Conservation (phyloP, 2,329 filamentous ascomycete species). For the Paraphaeosphaeria minitans region DNA sequence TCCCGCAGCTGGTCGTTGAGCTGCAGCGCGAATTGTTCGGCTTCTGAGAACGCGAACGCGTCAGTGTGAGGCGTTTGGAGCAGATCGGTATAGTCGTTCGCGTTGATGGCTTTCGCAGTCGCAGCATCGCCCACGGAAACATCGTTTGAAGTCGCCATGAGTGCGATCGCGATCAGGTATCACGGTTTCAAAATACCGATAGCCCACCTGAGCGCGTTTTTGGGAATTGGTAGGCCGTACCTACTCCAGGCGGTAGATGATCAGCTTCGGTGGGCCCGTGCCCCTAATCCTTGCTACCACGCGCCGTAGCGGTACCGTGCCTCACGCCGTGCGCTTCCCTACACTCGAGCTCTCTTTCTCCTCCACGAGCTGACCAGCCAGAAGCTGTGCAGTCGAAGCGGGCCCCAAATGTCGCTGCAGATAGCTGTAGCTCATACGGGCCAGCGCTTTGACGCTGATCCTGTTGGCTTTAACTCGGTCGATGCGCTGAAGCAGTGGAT, state of each 20-base stretch:
- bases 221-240: no score
- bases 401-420: conserved; percentile 76
- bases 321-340: conserved; percentile 27
- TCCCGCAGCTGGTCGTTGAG: conserved; percentile 75
- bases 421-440: conserved; percentile 93
- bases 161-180: conserved; percentile 7
- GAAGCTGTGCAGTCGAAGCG: conserved; percentile 29
- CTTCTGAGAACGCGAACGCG: conserved; percentile 64
- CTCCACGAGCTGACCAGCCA: conserved; percentile 24
- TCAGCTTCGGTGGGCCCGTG: conserved; percentile 31
- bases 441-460: conserved; percentile 80
- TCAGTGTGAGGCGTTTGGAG: conserved; percentile 52
- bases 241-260: conserved; percentile 11
- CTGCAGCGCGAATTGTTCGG: conserved; percentile 69
- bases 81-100: conserved; percentile 41
- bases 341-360: conserved; percentile 18
- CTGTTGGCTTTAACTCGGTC: conserved; percentile 74
- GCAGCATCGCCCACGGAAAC: conserved; percentile 28
- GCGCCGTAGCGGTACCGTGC: conserved; percentile 26
- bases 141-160: conserved; percentile 30
- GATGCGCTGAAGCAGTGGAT: conserved; percentile 88
- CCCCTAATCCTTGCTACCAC: conserved; percentile 32
- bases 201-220: conserved; percentile 20
- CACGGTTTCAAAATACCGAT: conserved; percentile 3
- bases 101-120: conserved; percentile 13